A percentile compares a stretch with the other conserved stretches of the same genome.
Evolutionary conservation across 2,329 filamentous ascomycete species (phyloP).

Genomic region (Aspergillus persii): DNA sequence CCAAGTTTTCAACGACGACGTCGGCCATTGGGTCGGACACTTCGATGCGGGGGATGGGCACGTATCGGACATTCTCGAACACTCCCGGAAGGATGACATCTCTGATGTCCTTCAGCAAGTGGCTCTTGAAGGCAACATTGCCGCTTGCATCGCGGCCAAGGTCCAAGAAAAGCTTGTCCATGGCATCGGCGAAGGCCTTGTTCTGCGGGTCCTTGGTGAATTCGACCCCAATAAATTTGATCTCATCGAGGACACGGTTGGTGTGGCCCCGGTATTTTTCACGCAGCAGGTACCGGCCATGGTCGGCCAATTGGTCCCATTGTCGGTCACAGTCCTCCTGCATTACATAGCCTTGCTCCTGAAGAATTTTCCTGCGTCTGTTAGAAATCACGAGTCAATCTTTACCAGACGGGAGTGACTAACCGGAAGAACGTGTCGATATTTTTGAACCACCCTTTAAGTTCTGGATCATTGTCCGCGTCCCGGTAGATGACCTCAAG

Average conservation of each 20-base stretch:
- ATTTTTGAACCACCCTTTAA: conserved; percentile 84
- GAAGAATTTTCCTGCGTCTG: conserved; percentile 63
- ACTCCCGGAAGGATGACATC: conserved; percentile 80
- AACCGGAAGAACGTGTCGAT: conserved; percentile 69
- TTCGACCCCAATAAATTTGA: conserved; percentile 84
- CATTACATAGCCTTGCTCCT: conserved; percentile 88
- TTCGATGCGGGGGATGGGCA: conserved; percentile 92
- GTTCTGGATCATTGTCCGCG: conserved; percentile 80
- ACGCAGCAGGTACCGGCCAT: conserved; percentile 80
- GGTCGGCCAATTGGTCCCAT: conserved; percentile 82
- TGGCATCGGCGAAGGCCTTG: conserved; percentile 69
- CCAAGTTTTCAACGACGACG: conserved; percentile 87
- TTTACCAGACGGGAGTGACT: background rate
- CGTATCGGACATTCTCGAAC: conserved; percentile 82
- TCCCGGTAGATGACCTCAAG: conserved; percentile 84
- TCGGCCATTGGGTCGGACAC: conserved; percentile 82
- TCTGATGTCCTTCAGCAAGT: conserved; percentile 83
- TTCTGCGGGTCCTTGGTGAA: conserved; percentile 89
- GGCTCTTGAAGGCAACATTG: conserved; percentile 86
- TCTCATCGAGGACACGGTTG: conserved; percentile 80
- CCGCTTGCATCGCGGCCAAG: conserved; percentile 85
- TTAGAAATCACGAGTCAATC: conserved; percentile 3
- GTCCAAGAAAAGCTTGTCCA: conserved; percentile 84
- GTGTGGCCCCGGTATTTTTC: conserved; percentile 85
- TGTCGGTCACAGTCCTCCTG: conserved; percentile 74